Conservation (phyloP, 2,329 filamentous ascomycete species). For the Myriosclerotinia duriaeana region DNA sequence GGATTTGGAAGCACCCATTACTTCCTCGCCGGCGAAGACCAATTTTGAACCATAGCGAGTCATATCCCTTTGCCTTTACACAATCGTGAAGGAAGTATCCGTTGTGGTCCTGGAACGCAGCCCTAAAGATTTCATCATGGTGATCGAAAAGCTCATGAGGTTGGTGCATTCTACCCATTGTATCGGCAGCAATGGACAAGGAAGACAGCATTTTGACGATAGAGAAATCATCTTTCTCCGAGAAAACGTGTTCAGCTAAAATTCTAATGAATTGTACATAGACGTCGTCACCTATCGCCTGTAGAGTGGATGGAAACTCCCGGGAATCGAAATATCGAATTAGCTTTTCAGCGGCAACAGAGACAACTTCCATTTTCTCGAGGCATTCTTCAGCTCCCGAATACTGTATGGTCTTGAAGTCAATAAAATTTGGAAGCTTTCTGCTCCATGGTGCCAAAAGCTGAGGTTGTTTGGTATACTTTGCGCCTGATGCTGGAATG, state of each 20-base stretch:
- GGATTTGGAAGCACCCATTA: constrained; percentile 17
- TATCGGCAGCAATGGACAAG: constrained; percentile 31
- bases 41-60: constrained; percentile 29
- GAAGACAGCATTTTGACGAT: neutral
- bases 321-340: constrained; percentile 28
- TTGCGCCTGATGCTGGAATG: constrained; percentile 27
- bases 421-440: constrained; percentile 29
- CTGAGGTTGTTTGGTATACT: constrained; percentile 25
- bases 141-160: constrained; percentile 35
- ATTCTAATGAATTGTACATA: neutral
- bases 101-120: constrained; percentile 35
- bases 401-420: constrained; percentile 4
- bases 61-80: constrained; percentile 23
- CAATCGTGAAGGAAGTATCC: constrained; percentile 32
- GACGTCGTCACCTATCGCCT: constrained; percentile 2
- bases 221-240: neutral
- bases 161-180: constrained; percentile 26
- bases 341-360: neutral
- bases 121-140: constrained; percentile 32
- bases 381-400: neutral
- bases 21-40: constrained; percentile 29
- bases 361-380: neutral
- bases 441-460: constrained; percentile 35
- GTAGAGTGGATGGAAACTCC: constrained; percentile 25
- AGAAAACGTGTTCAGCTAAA: neutral